Conservation (phyloP, 371 early-diverging fungal species). For the Mortierella sp. region DNA sequence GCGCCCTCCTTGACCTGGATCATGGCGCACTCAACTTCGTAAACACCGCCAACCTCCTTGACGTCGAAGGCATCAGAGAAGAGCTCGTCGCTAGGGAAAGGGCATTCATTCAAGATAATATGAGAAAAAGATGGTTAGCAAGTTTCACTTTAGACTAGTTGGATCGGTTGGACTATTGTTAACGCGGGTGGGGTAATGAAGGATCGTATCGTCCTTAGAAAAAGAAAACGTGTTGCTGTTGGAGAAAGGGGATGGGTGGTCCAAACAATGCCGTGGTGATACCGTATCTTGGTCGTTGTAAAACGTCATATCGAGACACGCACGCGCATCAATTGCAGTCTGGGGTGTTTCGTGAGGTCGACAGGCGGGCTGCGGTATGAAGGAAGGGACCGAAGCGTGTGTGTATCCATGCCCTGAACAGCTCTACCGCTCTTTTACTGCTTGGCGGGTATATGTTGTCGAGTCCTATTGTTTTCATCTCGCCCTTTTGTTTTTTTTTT, state of each 20-base stretch:
- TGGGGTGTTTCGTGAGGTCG: background rate
- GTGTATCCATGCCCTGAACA: background rate
- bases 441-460: too few relatives aligned
- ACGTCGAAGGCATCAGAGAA: slow-evolving; percentile 91
- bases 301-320: background rate
- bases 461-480: background rate
- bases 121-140: background rate
- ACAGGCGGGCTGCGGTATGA: background rate
- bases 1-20: slow-evolving; percentile 63
- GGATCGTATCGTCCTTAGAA: background rate
- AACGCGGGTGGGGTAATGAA: too few relatives aligned
- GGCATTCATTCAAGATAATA: too few relatives aligned
- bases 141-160: slow-evolving; percentile 2
- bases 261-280: background rate
- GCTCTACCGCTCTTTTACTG: background rate
- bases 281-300: too few relatives aligned
- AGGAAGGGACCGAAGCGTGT: background rate
- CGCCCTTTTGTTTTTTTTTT: background rate
- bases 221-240: background rate
- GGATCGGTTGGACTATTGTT: background rate
- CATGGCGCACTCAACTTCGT: slow-evolving; percentile 87
- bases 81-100: slow-evolving; percentile 90
- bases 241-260: background rate
- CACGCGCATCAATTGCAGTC: background rate
- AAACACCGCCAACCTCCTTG: slow-evolving; percentile 76